A percentile compares a stretch with the other conserved stretches of the same genome.
Conservation (phyloP, 805 yeast species). For the Ogataea glucozyma region DNA sequence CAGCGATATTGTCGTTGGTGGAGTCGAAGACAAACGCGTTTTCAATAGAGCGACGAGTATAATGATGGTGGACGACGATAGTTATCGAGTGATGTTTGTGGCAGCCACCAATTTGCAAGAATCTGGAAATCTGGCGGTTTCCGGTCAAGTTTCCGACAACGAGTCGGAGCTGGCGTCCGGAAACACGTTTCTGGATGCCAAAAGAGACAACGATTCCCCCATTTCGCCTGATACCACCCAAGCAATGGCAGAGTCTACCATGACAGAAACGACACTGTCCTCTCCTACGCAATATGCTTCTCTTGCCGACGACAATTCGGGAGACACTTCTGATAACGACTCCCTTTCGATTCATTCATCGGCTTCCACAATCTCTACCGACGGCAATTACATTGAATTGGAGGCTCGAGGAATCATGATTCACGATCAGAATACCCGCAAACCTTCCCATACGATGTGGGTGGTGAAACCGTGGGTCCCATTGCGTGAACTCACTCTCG, state of each 20-base stretch:
- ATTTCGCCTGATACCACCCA: not conserved
- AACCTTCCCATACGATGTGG: slow-evolving; percentile 90
- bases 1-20: slow-evolving; percentile 64
- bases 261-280: too few species aligned
- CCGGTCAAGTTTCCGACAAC: too few species aligned
- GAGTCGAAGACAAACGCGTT: slow-evolving; percentile 61
- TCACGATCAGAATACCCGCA: slow-evolving; percentile 53
- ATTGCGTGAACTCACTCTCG: slow-evolving; percentile 59
- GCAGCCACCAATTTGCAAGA: slow-evolving; percentile 38
- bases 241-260: not conserved
- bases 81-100: slow-evolving; percentile 74
- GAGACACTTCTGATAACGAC: slow-evolving; percentile 30
- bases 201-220: slow-evolving; percentile 1
- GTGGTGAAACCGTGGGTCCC: slow-evolving; percentile 76
- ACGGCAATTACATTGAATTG: slow-evolving; percentile 65
- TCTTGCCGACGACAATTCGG: too few species aligned
- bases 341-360: slow-evolving; percentile 31
- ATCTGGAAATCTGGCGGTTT: not conserved
- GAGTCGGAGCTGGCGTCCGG: slow-evolving; percentile 21
- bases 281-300: too few species aligned
- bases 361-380: slow-evolving; percentile 46
- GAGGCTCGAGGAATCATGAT: slow-evolving; percentile 95
- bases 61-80: slow-evolving; percentile 72
- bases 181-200: too few species aligned
- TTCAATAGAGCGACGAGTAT: slow-evolving; percentile 68